Evolutionary conservation across 2,329 filamentous ascomycete species (phyloP).

Genomic region (Colletotrichum falcatum): DNA sequence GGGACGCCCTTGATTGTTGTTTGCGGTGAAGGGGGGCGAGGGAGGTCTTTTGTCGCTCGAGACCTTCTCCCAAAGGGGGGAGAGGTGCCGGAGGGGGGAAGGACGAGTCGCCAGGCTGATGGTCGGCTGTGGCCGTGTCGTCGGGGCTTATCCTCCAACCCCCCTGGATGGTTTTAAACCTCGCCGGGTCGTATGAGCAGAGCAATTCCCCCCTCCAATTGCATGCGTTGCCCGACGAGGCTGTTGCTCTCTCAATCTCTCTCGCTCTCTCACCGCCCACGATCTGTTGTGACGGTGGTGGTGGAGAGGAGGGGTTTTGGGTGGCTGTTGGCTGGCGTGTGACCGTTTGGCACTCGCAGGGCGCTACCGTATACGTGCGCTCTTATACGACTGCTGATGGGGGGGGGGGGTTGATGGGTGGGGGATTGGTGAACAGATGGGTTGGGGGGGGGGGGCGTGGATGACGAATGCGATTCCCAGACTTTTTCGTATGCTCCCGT

Average conservation of each 20-base stretch:
- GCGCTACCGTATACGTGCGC: background rate
- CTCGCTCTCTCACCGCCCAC: background rate
- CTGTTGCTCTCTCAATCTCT: too few relatives aligned
- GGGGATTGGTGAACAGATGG: background rate
- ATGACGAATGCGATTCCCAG: background rate
- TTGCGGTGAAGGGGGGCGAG: background rate
- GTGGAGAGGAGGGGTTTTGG: background rate
- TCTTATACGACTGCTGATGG: background rate
- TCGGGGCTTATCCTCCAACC: too few relatives aligned
- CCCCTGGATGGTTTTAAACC: too few relatives aligned
- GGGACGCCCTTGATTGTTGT: background rate
- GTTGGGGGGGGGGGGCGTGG: too few relatives aligned
- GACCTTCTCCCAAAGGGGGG: too few relatives aligned
- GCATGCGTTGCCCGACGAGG: too few relatives aligned
- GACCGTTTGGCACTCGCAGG: background rate
- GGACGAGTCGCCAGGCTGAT: too few relatives aligned
- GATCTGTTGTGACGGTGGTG: background rate
- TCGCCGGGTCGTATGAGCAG: background rate
- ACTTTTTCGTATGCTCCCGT: background rate
- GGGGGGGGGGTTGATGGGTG: too few relatives aligned
- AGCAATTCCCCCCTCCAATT: rapidly evolving
- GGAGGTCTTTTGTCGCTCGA: too few relatives aligned
- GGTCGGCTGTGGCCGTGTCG: too few relatives aligned
- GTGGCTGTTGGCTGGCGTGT: background rate
- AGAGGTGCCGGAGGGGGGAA: too few relatives aligned